Conservation (phyloP, 2,329 filamentous ascomycete genomes). For the Aureobasidium sp. region DNA sequence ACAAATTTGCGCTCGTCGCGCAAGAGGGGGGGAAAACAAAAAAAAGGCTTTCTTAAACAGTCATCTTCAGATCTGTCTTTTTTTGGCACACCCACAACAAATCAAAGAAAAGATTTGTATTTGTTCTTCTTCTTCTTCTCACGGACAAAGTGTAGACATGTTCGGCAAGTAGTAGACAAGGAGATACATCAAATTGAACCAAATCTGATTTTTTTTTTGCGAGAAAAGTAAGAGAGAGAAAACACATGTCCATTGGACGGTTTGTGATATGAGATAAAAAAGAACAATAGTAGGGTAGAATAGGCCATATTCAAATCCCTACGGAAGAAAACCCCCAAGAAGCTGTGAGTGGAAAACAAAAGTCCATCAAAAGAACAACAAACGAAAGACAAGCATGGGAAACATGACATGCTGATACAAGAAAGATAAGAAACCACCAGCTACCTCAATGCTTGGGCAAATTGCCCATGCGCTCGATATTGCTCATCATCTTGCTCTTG, state of each 20-base stretch:
- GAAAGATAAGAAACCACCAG: not conserved
- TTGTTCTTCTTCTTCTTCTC: too few relatives aligned
- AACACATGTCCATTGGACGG: not conserved
- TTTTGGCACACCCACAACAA: too few relatives aligned
- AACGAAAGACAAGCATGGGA: not conserved
- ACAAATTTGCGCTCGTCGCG: too few relatives aligned
- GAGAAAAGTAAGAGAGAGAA: too few relatives aligned
- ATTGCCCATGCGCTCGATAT: constrained; percentile 76
- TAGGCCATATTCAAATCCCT: not conserved
- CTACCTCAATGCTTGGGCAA: not conserved
- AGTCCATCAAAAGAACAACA: not conserved
- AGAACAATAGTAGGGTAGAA: not conserved
- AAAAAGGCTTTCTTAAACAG: too few relatives aligned
- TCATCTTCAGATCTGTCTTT: too few relatives aligned
- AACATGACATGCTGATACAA: not conserved
- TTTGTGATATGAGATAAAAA: not conserved
- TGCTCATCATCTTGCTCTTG: constrained; percentile 71
- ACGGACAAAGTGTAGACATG: too few relatives aligned
- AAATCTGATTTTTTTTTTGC: too few relatives aligned
- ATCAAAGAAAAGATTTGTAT: too few relatives aligned
- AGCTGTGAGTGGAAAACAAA: not conserved
- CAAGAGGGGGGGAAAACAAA: too few relatives aligned
- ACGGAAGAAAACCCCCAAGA: not conserved
- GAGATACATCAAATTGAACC: too few relatives aligned
- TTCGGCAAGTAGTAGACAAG: too few relatives aligned